Conservation (phyloP, 345 rosid species). For the Chamaenerion angustifolium region DNA sequence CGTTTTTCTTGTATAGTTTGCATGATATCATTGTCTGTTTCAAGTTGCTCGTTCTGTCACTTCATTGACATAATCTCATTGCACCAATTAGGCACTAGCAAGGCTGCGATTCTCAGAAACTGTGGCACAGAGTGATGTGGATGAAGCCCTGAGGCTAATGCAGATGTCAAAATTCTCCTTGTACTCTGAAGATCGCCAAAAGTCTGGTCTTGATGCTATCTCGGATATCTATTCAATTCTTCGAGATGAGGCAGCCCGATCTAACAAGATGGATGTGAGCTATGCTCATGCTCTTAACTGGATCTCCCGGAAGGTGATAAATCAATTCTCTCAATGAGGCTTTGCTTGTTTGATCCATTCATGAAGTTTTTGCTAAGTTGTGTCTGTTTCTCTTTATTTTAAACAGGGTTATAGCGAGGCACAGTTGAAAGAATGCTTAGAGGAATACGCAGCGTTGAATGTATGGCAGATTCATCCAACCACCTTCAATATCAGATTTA, state of each 20-base stretch:
- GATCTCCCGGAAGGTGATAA: conserved; percentile 87
- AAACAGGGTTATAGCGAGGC: conserved; percentile 97
- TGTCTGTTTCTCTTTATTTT: conserved; percentile 9
- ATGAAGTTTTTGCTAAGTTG: neutral
- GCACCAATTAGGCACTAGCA: conserved; percentile 60
- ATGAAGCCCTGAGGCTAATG: conserved; percentile 91
- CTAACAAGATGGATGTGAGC: conserved; percentile 61
- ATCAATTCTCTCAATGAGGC: neutral
- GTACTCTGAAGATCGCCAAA: conserved; percentile 83
- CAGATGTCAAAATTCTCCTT: conserved; percentile 97
- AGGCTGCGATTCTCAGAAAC: conserved; percentile 87
- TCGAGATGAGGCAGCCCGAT: conserved; percentile 93
- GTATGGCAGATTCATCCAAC: conserved; percentile 95
- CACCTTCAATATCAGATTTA: conserved; percentile 86
- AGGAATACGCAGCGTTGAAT: conserved; percentile 89
- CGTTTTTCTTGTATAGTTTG: no score
- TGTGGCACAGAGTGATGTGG: conserved; percentile 97
- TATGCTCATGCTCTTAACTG: conserved; percentile 89
- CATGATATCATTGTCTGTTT: no score
- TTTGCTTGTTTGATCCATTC: neutral
- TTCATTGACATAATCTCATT: no score
- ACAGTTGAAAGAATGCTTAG: conserved; percentile 92
- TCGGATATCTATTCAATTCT: conserved; percentile 92
- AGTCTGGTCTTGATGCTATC: conserved; percentile 90
- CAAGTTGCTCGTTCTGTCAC: no score